A percentile compares a stretch with the other conserved stretches of the same genome.
phyloP scores from a whole-genome alignment of 176 grass and related monocot species.

The Oryza officinalis region DNA sequence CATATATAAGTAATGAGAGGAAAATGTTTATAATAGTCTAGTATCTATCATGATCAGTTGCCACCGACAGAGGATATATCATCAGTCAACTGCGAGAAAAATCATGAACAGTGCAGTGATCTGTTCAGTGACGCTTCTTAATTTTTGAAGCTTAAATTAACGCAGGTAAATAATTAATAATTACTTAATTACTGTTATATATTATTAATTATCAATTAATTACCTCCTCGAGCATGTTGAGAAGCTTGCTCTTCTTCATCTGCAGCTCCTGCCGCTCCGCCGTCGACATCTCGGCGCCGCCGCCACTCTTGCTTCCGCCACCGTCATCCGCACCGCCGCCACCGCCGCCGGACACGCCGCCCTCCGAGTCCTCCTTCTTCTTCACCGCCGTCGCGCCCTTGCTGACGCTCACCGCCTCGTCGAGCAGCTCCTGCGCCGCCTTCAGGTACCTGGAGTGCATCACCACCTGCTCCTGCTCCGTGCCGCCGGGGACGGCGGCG shows the following conservation, averaged over 20 bases:
- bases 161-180: background rate
- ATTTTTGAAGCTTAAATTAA: background rate
- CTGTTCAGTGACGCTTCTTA: background rate
- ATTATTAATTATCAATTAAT: background rate
- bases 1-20: background rate
- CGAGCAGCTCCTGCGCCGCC: slow-evolving; percentile 72
- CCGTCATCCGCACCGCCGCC: slow-evolving; percentile 32
- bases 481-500: background rate
- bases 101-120: background rate
- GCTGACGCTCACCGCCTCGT: slow-evolving; percentile 76
- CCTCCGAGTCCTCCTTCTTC: slow-evolving; percentile 47
- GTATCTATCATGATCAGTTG: background rate
- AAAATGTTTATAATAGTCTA: background rate
- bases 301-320: slow-evolving; percentile 5
- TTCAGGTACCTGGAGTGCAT: slow-evolving; percentile 78
- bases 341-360: slow-evolving; percentile 1
- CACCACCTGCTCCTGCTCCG: slow-evolving; percentile 38
- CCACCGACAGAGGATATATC: background rate
- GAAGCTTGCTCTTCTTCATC: slow-evolving; percentile 93
- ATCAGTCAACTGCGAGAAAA: background rate
- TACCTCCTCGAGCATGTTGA: slow-evolving; percentile 89
- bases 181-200: background rate
- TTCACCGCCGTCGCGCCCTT: slow-evolving; percentile 39
- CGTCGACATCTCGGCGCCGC: slow-evolving; percentile 47
- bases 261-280: slow-evolving; percentile 79